Evolutionary conservation across 2,329 filamentous ascomycete species (phyloP), one percentile per base, ranked within the genome.

Genomic region (Colletotrichum scovillei): DNA sequence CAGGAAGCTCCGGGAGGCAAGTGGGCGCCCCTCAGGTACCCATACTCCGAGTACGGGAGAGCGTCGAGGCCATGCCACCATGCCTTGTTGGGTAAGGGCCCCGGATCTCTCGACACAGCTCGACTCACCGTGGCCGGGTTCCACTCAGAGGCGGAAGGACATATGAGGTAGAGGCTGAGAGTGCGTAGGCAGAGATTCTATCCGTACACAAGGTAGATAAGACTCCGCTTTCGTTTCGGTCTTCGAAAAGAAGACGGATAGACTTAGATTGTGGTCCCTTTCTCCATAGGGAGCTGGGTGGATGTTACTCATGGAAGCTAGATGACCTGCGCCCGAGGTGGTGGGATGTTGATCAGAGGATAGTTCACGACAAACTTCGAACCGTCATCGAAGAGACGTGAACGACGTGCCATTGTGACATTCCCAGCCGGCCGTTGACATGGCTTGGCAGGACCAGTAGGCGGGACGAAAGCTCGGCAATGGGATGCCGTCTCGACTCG

Each of bases 391-490:
- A 28, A 28, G 30, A 9, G 14, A 24, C 42, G 52, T 30, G 42
- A 63, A 56, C 55, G 58, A 49, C 60, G 60, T 73, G 66, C 56
- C 62, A 57, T 57, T 65, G 11, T 73, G 66, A 60, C 62, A 62
- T 57, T 65, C 5, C 49, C 70, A 66, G 62, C 35, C 62, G 24
- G 42, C 46, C 49, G 38, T n/a, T 73, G 71, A 71, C 62, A 62
- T 66, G 56, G 38, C 67, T 66, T 71, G 71, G 55, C 71, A 66
- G 38, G 38, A 62, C 38, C 22, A 62, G 56, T 38, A 52, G 56
- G 71, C 60, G 67, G 67, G 71, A 73, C 62, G 71, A 73, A 73
- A 73, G 62, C n/a, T 71, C 67, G 62, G 56, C 49, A 65, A 52
- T n/a, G 26, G 32, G n/a, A 71, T 30, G 56, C 60, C 67, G 71